Percentiles rank a stretch among this genome's conserved stretches.
phyloP scores from a whole-genome alignment of 2,329 filamentous ascomycete genomes.

The Cercospora sp. region DNA sequence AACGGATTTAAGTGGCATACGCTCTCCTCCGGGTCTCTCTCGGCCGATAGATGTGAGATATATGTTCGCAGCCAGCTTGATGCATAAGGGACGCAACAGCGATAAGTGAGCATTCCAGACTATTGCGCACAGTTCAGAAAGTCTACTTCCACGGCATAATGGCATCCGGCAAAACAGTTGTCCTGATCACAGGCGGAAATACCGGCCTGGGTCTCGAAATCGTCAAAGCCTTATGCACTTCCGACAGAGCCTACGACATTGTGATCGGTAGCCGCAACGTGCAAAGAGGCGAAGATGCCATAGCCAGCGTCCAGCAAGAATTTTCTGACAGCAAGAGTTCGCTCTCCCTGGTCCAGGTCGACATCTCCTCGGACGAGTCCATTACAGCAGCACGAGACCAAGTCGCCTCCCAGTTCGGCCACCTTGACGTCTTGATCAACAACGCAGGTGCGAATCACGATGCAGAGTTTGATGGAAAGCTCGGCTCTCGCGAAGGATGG shows the following conservation, averaged over 20 bases:
- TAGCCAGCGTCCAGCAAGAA: slow-evolving; percentile 46
- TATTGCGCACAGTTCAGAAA: too few species aligned
- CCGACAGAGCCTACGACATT: slow-evolving; percentile 54
- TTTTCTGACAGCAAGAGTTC: slow-evolving; percentile 45
- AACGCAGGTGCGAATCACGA: slow-evolving; percentile 58
- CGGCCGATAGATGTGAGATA: not conserved
- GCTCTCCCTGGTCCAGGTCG: slow-evolving; percentile 53
- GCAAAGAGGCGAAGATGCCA: slow-evolving; percentile 54
- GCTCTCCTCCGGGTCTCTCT: not conserved
- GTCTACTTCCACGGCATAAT: not conserved
- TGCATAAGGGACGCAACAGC: not conserved
- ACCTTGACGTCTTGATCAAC: slow-evolving; percentile 57
- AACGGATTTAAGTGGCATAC: not conserved
- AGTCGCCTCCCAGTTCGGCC: slow-evolving; percentile 47
- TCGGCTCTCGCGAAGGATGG: slow-evolving; percentile 41
- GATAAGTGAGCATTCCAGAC: not conserved
- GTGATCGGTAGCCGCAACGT: slow-evolving; percentile 56
- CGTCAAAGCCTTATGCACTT: slow-evolving; percentile 55
- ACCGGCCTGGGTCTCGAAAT: slow-evolving; percentile 62
- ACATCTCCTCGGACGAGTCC: slow-evolving; percentile 55
- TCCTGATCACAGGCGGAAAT: slow-evolving; percentile 60
- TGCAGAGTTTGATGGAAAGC: slow-evolving; percentile 32
- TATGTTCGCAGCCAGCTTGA: not conserved
- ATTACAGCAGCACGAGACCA: slow-evolving; percentile 50
- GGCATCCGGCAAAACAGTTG: slow-evolving; percentile 40